These are phyloP conservation scores for Sporothrix pseudoabietina DNA, from an alignment of 2,329 filamentous ascomycete species.

Conservation along the genomic window DNA sequence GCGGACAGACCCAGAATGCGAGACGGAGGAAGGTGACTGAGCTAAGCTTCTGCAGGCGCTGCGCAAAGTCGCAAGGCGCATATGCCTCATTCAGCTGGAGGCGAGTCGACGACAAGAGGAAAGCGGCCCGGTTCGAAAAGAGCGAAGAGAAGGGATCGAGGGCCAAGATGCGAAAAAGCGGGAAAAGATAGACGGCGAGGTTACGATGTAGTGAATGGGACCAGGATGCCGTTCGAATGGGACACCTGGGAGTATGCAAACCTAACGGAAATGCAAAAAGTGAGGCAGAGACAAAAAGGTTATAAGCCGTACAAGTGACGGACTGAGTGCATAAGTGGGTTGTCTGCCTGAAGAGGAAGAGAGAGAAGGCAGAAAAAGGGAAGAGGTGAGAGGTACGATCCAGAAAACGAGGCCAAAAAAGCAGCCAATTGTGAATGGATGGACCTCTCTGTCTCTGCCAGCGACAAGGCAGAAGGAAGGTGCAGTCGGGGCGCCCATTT, in stretches of 20 bases:
- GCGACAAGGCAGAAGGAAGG: not conserved
- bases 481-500: not conserved
- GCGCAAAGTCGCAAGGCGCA: conserved; percentile 33
- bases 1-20: not conserved
- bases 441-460: not conserved
- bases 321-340: not conserved
- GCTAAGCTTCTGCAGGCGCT: conserved; percentile 32
- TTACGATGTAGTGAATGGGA: not conserved
- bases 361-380: not conserved
- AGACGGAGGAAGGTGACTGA: conserved; percentile 5
- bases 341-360: not conserved
- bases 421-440: not conserved
- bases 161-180: not conserved
- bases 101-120: not conserved
- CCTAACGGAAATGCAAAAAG: not conserved
- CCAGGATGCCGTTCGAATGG: not conserved
- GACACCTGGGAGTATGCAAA: not conserved
- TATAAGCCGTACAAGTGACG: conserved; percentile 1
- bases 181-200: not conserved
- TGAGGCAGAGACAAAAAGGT: not conserved
- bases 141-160: not conserved
- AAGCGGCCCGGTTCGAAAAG: not conserved
- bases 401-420: conserved; percentile 10
- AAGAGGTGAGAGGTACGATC: not conserved
- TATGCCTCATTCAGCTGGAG: conserved; percentile 33